These are phyloP conservation scores for Fimicolochytrium jonesii DNA, from an alignment of 192 early-diverging fungal species.

Conservation along the genomic window DNA sequence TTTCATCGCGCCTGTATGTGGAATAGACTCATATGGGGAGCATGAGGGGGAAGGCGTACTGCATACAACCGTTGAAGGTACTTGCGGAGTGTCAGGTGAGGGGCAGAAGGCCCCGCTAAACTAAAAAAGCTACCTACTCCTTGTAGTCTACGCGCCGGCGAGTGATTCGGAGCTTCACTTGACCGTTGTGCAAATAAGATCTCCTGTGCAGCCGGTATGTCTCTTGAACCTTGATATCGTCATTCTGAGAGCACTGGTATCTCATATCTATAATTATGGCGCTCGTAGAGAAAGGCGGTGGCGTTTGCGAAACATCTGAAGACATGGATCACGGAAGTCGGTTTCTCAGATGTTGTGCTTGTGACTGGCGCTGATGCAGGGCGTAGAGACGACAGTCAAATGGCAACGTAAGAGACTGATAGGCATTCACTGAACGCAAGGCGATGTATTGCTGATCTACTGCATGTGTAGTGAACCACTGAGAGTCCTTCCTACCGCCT, in stretches of 20 bases:
- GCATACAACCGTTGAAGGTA: conserved; percentile 26
- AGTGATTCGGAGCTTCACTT: too few species aligned
- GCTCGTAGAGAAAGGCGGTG: conserved; percentile 1
- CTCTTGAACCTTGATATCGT: too few species aligned
- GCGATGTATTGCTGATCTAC: neutral
- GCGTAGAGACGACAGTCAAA: conserved; percentile 7
- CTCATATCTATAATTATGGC: too few species aligned
- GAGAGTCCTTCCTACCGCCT: neutral
- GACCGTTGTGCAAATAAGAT: too few species aligned
- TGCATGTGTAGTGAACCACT: too few species aligned
- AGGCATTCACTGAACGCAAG: neutral
- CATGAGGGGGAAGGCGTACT: neutral
- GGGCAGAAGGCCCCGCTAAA: too few species aligned
- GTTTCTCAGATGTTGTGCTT: conserved; percentile 2
- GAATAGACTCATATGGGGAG: neutral
- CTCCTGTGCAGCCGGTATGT: too few species aligned
- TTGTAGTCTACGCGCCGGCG: too few species aligned
- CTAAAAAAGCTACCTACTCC: too few species aligned
- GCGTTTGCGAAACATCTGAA: neutral
- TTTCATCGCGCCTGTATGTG: conserved; percentile 9
- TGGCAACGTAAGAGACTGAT: neutral
- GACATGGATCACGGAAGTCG: neutral
- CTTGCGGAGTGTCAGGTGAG: too few species aligned
- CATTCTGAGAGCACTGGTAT: too few species aligned
- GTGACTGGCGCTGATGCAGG: conserved; percentile 16